These are phyloP conservation scores for Acer negundo DNA, from an alignment of 345 rosid genomes.

Conservation along the genomic window DNA sequence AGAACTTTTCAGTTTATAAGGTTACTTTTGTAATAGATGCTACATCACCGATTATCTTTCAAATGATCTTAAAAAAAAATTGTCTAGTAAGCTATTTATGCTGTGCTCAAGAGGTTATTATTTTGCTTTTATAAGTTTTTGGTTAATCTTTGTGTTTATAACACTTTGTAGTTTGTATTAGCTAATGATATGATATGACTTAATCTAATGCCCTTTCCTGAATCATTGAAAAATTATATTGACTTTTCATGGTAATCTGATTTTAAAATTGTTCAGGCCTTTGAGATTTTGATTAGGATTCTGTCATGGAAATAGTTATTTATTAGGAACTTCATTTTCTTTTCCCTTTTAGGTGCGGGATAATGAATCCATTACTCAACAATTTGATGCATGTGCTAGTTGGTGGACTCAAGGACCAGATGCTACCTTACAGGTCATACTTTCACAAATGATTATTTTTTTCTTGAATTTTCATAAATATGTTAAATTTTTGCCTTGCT, in stretches of 20 bases:
- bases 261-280: background rate
- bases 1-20: slow-evolving; percentile 84
- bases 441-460: slow-evolving; percentile 22
- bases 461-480: background rate
- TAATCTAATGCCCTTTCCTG: slow-evolving; percentile 1
- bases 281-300: slow-evolving; percentile 1
- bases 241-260: too few relatives aligned
- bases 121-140: background rate
- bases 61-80: background rate
- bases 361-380: slow-evolving; percentile 54
- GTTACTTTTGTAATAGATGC: slow-evolving; percentile 37
- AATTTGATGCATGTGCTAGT: slow-evolving; percentile 98
- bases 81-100: background rate
- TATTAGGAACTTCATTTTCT: slow-evolving; percentile 2
- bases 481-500: background rate
- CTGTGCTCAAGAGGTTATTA: background rate
- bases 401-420: slow-evolving; percentile 99
- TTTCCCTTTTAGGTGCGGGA: slow-evolving; percentile 38
- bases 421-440: slow-evolving; percentile 81
- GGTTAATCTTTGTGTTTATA: background rate
- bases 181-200: background rate
- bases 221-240: background rate
- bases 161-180: background rate
- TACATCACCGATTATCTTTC: background rate
- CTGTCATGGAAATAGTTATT: slow-evolving; percentile 10